Evolutionary conservation across 2,329 filamentous ascomycete genomes (phyloP).

Genomic region (Xylariaceae sp.): DNA sequence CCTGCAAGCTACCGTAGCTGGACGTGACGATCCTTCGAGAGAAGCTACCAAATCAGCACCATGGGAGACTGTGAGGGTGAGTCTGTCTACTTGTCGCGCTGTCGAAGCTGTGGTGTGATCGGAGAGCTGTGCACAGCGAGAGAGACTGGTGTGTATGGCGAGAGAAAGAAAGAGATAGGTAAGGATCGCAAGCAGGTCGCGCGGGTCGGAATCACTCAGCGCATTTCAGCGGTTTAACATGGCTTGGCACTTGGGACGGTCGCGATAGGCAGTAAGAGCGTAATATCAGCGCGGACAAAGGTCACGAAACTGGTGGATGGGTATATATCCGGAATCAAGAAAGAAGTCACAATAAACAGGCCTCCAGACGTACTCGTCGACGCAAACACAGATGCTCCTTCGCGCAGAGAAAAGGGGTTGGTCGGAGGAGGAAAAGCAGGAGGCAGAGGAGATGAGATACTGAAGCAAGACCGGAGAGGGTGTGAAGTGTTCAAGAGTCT

Average conservation of each 20-base stretch:
- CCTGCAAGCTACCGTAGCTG: slow-evolving; percentile 21
- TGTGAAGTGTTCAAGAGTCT: slow-evolving; percentile 2
- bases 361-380: too few species aligned
- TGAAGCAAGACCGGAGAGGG: slow-evolving; percentile 1
- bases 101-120: too few species aligned
- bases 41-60: too few species aligned
- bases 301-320: too few species aligned
- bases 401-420: too few species aligned
- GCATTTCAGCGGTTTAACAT: slow-evolving; percentile 14
- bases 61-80: too few species aligned
- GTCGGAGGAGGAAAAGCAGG: not conserved
- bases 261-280: slow-evolving; percentile 1
- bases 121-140: too few species aligned
- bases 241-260: slow-evolving; percentile 7
- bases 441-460: slow-evolving; percentile 11
- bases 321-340: too few species aligned
- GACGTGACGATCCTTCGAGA: slow-evolving; percentile 4
- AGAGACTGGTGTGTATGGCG: slow-evolving; percentile 5
- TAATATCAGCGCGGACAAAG: not conserved
- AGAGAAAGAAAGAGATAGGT: slow-evolving; percentile 3
- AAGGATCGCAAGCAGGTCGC: slow-evolving; percentile 11
- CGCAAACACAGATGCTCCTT: not conserved
- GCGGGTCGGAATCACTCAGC: slow-evolving; percentile 14
- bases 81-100: too few species aligned
- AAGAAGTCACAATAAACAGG: too few species aligned